Conservation (phyloP, 202 grass and related monocot species). For the Carex arenaria region DNA sequence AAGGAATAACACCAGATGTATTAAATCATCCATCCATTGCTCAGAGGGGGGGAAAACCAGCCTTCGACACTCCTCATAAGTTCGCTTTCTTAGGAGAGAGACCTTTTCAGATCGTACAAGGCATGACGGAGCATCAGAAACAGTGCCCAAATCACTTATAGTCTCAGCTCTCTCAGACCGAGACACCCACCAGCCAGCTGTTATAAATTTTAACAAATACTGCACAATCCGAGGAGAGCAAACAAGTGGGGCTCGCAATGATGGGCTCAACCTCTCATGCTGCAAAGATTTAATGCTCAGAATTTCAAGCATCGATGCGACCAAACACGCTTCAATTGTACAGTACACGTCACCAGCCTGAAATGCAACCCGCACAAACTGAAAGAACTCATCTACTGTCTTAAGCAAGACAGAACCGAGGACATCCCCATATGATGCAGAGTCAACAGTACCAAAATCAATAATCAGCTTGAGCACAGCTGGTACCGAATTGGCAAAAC, state of each 20-base stretch:
- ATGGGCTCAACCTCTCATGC: conserved; percentile 55
- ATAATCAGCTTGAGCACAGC: conserved; percentile 66
- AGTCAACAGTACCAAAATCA: conserved; percentile 60
- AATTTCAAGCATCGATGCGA: conserved; percentile 80
- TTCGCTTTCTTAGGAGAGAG: conserved; percentile 56
- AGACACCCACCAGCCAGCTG: conserved; percentile 51
- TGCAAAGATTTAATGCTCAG: conserved; percentile 47
- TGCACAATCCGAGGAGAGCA: conserved; percentile 76
- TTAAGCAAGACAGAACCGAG: conserved; percentile 63
- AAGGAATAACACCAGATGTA: conserved; percentile 76
- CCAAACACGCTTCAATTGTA: conserved; percentile 59
- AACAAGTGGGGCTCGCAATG: conserved; percentile 65
- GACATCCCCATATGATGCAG: conserved; percentile 45
- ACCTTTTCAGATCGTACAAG: conserved; percentile 46
- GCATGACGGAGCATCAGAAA: conserved; percentile 51
- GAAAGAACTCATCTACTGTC: conserved; percentile 81
- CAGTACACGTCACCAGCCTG: conserved; percentile 47
- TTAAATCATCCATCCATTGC: conserved; percentile 82
- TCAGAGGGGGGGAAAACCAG: conserved; percentile 65
- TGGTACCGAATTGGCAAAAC: conserved; percentile 59
- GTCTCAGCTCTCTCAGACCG: conserved; percentile 38
- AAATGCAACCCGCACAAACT: conserved; percentile 59
- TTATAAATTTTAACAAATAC: conserved; percentile 61
- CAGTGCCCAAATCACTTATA: conserved; percentile 28
- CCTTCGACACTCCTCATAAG: conserved; percentile 51